Conservation (phyloP, 257 asterid species). For the Buddleja alternifolia region DNA sequence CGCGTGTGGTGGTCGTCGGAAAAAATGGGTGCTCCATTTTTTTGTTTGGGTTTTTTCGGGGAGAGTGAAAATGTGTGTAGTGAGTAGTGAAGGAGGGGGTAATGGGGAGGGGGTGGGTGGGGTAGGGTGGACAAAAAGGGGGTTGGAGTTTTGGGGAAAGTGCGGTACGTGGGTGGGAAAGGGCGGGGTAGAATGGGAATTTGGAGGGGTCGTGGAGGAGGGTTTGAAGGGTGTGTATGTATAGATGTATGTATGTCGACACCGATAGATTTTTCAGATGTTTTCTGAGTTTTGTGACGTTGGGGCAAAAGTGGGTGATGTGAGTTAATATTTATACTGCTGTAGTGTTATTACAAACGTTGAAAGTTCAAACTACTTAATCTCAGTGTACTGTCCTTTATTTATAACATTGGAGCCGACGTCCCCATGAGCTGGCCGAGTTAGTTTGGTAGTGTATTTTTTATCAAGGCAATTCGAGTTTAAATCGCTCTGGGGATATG, state of each 20-base stretch:
- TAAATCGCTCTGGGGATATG: too few relatives aligned
- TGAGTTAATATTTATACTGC: too few relatives aligned
- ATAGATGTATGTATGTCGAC: background rate
- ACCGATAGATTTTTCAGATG: background rate
- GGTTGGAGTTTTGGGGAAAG: constrained; percentile 16
- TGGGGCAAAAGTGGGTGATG: too few relatives aligned
- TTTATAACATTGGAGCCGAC: too few relatives aligned
- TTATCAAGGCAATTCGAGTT: too few relatives aligned
- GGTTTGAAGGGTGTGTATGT: background rate
- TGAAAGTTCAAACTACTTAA: too few relatives aligned
- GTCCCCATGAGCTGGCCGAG: too few relatives aligned
- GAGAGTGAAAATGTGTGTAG: background rate
- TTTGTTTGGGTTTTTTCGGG: background rate
- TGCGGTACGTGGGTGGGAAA: background rate
- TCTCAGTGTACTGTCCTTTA: too few relatives aligned
- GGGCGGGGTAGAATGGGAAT: constrained; percentile 32
- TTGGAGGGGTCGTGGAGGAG: background rate
- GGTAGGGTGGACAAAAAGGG: constrained; percentile 43
- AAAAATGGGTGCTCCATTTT: constrained; percentile 91
- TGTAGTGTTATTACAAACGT: too few relatives aligned
- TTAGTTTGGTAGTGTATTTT: too few relatives aligned
- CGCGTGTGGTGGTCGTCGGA: constrained; percentile 63
- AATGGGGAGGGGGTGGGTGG: constrained; percentile 23
- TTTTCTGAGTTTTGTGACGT: constrained; percentile 1
- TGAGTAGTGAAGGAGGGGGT: background rate